These are phyloP conservation scores for Aristolochia fimbriata DNA, from an alignment of 164 flowering plant genomes.

Conservation along the genomic window DNA sequence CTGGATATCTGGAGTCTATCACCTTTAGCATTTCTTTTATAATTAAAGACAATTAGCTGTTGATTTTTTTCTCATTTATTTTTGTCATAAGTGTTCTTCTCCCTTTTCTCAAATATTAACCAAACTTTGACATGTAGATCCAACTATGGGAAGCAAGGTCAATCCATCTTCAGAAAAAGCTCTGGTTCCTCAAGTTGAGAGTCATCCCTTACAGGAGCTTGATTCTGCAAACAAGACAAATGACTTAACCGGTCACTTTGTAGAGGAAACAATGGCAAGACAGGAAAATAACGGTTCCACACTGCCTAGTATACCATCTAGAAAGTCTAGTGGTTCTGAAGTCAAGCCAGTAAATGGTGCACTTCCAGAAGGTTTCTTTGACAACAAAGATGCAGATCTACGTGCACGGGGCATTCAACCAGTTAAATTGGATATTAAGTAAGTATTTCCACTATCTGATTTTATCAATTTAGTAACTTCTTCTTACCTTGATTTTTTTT, in stretches of 20 bases:
- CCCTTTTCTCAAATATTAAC: not conserved
- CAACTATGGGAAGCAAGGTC: constrained; percentile 3
- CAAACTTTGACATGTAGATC: not conserved
- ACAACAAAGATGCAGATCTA: constrained; percentile 86
- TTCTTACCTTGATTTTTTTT: too few species aligned
- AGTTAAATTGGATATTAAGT: constrained; percentile 82
- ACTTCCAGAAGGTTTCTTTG: constrained; percentile 91
- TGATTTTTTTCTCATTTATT: too few species aligned
- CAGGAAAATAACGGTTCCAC: constrained; percentile 13
- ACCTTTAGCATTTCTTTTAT: too few species aligned
- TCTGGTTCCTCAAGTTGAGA: constrained; percentile 13
- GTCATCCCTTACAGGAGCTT: constrained; percentile 7
- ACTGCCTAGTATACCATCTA: constrained; percentile 14
- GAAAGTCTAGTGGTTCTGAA: constrained; percentile 23
- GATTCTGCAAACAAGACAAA: constrained; percentile 11
- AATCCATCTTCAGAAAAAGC: constrained; percentile 7
- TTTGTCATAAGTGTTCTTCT: too few species aligned
- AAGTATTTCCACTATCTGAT: constrained; percentile 17
- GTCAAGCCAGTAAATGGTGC: constrained; percentile 51
- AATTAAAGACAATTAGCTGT: too few species aligned
- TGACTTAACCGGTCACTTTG: constrained; percentile 10
- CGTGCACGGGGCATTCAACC: constrained; percentile 89
- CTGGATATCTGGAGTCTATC: too few species aligned
- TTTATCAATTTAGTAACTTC: too few species aligned
- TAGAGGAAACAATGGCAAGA: constrained; percentile 7